Conservation (phyloP, 805 yeast genomes). For the Grigorovia yakushimaensis region DNA sequence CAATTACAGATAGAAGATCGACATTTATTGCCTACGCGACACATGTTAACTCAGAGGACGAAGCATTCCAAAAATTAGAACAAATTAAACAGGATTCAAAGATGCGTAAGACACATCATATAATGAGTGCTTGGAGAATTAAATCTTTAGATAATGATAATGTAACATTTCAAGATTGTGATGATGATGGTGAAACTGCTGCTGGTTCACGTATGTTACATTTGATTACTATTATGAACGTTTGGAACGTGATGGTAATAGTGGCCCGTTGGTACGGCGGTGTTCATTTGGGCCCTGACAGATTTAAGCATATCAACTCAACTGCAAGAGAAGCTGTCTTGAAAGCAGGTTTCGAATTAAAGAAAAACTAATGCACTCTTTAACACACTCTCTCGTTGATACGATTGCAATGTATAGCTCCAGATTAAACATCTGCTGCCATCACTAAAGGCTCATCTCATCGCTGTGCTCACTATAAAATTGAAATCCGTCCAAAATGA, state of each 20-base stretch:
- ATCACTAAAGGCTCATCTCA: too few relatives aligned
- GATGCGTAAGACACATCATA: conserved; percentile 61
- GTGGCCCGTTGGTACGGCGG: conserved; percentile 95
- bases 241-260: conserved; percentile 69
- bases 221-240: conserved; percentile 67
- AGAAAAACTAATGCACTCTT: not conserved
- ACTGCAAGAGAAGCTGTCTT: conserved; percentile 78
- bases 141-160: conserved; percentile 28
- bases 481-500: conserved; percentile 1
- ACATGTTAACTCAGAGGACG: conserved; percentile 51
- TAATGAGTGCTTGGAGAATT: conserved; percentile 83
- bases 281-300: conserved; percentile 79
- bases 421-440: too few relatives aligned
- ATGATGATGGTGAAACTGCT: conserved; percentile 96
- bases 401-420: too few relatives aligned
- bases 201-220: conserved; percentile 86
- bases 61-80: conserved; percentile 47
- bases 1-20: conserved; percentile 74
- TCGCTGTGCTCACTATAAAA: not conserved
- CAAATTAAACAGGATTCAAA: conserved; percentile 53
- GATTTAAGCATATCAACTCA: conserved; percentile 87
- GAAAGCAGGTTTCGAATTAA: conserved; percentile 41
- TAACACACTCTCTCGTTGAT: too few relatives aligned
- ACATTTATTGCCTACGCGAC: conserved; percentile 73
- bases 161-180: conserved; percentile 71